phyloP scores from a whole-genome alignment of 257 asterid species.

The Solanum sejunctum region DNA sequence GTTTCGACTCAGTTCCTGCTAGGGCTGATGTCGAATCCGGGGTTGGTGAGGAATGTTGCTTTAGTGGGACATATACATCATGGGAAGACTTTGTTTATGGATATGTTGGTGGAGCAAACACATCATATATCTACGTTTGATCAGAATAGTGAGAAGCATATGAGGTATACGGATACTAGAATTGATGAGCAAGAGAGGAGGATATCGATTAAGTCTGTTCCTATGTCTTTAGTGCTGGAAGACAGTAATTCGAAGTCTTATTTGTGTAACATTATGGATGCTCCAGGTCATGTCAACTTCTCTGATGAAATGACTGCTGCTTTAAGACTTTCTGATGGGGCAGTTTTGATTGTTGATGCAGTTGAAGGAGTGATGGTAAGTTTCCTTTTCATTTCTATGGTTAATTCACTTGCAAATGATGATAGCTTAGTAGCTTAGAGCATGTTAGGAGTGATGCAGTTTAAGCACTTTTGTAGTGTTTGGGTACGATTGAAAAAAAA shows the following conservation, averaged over 20 bases:
- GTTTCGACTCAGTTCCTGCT: slow-evolving; percentile 84
- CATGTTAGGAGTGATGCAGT: neutral
- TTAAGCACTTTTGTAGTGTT: neutral
- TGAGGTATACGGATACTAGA: slow-evolving; percentile 93
- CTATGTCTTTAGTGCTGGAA: slow-evolving; percentile 89
- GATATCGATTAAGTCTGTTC: slow-evolving; percentile 82
- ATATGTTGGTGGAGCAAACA: slow-evolving; percentile 95
- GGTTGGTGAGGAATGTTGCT: slow-evolving; percentile 78
- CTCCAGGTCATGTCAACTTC: slow-evolving; percentile 96
- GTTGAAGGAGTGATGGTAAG: slow-evolving; percentile 95
- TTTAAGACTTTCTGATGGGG: slow-evolving; percentile 97
- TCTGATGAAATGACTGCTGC: slow-evolving; percentile 99
- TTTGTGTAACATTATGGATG: slow-evolving; percentile 85
- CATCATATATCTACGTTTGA: slow-evolving; percentile 93
- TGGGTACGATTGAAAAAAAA: neutral
- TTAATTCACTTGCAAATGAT: slow-evolving; percentile 21
- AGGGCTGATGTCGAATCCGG: slow-evolving; percentile 93
- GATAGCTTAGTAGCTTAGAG: slow-evolving; percentile 12
- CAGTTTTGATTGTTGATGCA: slow-evolving; percentile 91
- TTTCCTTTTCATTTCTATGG: neutral
- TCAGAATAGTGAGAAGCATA: slow-evolving; percentile 83
- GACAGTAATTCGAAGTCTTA: slow-evolving; percentile 86
- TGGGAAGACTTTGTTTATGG: slow-evolving; percentile 90
- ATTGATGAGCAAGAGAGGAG: slow-evolving; percentile 95
- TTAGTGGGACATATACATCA: slow-evolving; percentile 78